Conservation (phyloP, 2,329 filamentous ascomycete genomes). For the Scytalidium lignicola region DNA sequence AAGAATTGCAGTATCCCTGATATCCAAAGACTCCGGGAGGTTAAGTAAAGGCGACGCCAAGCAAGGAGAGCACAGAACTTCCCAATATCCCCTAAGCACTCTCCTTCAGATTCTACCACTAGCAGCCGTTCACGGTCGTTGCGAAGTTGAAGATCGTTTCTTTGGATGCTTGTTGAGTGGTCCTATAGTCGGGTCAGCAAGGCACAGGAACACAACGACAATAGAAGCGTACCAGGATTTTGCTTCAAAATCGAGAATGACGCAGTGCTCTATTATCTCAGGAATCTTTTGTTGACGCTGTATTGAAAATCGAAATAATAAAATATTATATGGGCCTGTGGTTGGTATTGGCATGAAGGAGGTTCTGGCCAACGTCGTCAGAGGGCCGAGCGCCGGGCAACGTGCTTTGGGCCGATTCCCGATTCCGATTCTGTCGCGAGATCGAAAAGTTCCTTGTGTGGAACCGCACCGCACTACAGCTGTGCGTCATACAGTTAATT, state of each 20-base stretch:
- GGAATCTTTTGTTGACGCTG: neutral
- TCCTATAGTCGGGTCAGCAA: neutral
- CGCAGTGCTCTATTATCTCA: neutral
- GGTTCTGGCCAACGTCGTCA: neutral
- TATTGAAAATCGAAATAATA: neutral
- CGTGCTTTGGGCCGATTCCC: neutral
- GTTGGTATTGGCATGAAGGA: neutral
- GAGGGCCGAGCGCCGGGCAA: neutral
- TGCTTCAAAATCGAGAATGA: neutral
- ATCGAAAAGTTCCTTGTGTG: neutral
- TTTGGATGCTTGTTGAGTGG: neutral
- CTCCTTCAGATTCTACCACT: neutral
- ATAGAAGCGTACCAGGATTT: neutral
- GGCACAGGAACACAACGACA: neutral
- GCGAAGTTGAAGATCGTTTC: neutral
- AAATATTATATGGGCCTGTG: neutral
- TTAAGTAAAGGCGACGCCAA: neutral
- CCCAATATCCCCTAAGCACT: neutral
- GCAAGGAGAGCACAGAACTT: neutral
- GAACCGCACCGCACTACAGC: neutral
- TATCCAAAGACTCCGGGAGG: neutral
- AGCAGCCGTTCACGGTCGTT: too few relatives aligned
- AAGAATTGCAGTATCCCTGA: conserved; percentile 13
- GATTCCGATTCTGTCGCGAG: neutral
- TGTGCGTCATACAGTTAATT: neutral